These are phyloP conservation scores for Leptodermis oblonga DNA, from an alignment of 257 asterid genomes.

Conservation along the genomic window DNA sequence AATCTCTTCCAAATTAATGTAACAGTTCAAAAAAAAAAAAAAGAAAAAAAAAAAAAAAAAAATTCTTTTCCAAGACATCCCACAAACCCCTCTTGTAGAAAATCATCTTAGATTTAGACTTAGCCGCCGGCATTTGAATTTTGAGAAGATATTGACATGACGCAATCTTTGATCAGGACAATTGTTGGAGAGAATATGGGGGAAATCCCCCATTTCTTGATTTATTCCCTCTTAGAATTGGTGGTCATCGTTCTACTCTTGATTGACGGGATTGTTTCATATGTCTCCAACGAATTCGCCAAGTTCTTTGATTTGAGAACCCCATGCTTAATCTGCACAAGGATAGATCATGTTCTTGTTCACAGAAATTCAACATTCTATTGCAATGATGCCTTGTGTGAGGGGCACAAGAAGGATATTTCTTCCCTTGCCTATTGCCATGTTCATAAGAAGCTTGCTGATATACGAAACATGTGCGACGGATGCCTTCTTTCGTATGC, in stretches of 20 bases:
- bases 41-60: no score
- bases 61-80: no score
- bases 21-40: no score
- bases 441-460: slow-evolving; percentile 65
- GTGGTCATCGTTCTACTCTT: slow-evolving; percentile 59
- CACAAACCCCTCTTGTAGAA: no score
- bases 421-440: slow-evolving; percentile 87
- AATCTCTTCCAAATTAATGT: slow-evolving; percentile 8
- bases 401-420: slow-evolving; percentile 68
- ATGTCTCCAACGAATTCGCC: slow-evolving; percentile 62
- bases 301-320: slow-evolving; percentile 47
- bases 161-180: slow-evolving; percentile 24
- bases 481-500: slow-evolving; percentile 71
- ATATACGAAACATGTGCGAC: slow-evolving; percentile 66
- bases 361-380: slow-evolving; percentile 46
- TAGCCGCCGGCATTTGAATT: no score
- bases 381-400: slow-evolving; percentile 77
- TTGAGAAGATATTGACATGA: not conserved
- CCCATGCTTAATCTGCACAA: slow-evolving; percentile 84
- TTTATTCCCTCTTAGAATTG: slow-evolving; percentile 69
- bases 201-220: slow-evolving; percentile 45
- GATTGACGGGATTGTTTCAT: slow-evolving; percentile 62
- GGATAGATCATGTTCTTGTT: slow-evolving; percentile 58
- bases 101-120: not conserved
- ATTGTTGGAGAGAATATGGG: slow-evolving; percentile 61